Percentiles rank a stretch among this genome's conserved stretches.
Conservation (phyloP, 2,329 filamentous ascomycete genomes). For the Fonsecaea erecta region DNA sequence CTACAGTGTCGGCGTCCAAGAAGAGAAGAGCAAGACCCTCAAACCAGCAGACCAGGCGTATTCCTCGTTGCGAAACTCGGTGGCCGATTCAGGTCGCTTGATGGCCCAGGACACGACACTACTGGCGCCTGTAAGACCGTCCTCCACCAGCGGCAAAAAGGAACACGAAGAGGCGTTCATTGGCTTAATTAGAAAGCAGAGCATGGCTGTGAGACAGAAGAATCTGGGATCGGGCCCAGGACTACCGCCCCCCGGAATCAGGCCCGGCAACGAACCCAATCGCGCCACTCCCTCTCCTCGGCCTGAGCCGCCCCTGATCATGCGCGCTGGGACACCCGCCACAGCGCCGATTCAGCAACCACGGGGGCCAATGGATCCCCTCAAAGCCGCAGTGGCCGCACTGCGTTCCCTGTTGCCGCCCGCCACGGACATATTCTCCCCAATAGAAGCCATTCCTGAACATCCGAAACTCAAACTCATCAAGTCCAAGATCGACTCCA, state of each 20-base stretch:
- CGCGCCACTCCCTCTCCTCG: conserved; percentile 27
- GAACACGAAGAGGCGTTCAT: conserved; percentile 53
- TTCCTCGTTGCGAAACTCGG: conserved; percentile 52
- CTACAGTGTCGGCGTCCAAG: conserved; percentile 50
- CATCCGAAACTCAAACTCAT: conserved; percentile 26
- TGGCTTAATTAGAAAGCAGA: conserved; percentile 54
- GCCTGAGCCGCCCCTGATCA: conserved; percentile 42
- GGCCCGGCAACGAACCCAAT: conserved; percentile 37
- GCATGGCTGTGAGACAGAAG: conserved; percentile 38
- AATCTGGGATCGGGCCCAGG: conserved; percentile 17
- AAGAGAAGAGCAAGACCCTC: conserved; percentile 45
- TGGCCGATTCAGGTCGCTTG: conserved; percentile 50
- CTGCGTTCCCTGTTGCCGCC: conserved; percentile 26
- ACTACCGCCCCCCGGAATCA: conserved; percentile 41
- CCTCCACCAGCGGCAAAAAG: conserved; percentile 35
- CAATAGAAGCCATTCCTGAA: conserved; percentile 8
- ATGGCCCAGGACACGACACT: conserved; percentile 44
- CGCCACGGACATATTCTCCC: conserved; percentile 8
- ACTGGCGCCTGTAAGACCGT: conserved; percentile 34
- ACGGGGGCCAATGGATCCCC: conserved; percentile 9
- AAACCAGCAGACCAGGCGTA: conserved; percentile 54
- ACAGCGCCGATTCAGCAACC: background rate
- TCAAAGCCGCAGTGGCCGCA: conserved; percentile 23
- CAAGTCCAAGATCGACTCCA: conserved; percentile 25
- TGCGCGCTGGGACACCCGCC: conserved; percentile 39